Evolutionary conservation across 352 stramenopile species (phyloP), one percentile per base, ranked within the genome.

Genomic region (Globisporangium cystogenes): DNA sequence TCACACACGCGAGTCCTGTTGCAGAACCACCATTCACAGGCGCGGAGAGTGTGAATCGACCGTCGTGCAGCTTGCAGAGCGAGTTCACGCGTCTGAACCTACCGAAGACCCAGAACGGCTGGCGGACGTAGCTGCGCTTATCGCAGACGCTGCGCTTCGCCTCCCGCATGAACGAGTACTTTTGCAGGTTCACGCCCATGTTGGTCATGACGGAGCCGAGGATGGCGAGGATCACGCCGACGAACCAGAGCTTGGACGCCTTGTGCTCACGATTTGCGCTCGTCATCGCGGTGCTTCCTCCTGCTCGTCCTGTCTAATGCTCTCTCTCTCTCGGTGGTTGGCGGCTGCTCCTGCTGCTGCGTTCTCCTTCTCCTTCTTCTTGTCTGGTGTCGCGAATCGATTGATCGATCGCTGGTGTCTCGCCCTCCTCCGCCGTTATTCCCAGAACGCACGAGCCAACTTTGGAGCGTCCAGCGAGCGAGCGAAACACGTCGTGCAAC

Each of bases 141-240:
- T 59, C 43, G 23, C 57, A 76, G 36, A 78, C 50, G 33, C 53
- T 68, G 42, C 66, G 76, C 55, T 86, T 89, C 46, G 76, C 68
- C 57, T 94, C 85, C 39, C 70, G 70, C 72, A 95, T 91, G 70
- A 95, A 93, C 45, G 79, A 92, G 58, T 89, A 93, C 57, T 95
- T 95, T 69, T 95, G 83, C 53, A 92, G 60, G 54, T 95, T 95
- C 16, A 93, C 79, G 46, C 85, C 85, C 55, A 95, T 79, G 65
- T 95, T 93, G 62, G 78, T 90, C 60, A 64, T 65, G 27, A 93
- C 53, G 15, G 81, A 92, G 35, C 73, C 77, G 33, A 87, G 50
- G 67, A 93, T 76, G 53, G 56, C 72, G 8, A 95, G 54, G 54
- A 90, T 82, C 35, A 95, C 85, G 48, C 85, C 85, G 29, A 91